Percentiles rank a stretch among this genome's conserved stretches.
phyloP scores from a whole-genome alignment of 495 filamentous ascomycete species.

The Talaromyces trachyspermus region DNA sequence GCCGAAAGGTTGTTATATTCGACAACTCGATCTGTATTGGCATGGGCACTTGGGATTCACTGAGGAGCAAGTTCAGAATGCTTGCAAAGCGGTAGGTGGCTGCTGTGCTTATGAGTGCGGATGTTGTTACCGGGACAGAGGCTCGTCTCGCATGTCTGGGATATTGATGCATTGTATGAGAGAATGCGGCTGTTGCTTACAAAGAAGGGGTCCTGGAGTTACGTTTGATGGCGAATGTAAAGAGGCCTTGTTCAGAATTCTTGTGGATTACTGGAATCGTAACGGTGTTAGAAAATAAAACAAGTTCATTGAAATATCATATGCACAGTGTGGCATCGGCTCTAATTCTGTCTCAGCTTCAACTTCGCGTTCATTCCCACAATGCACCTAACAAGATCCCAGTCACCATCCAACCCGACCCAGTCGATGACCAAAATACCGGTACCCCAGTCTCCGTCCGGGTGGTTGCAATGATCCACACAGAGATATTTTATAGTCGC shows the following conservation, averaged over 20 bases:
- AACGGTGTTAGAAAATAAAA: neutral
- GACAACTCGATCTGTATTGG: neutral
- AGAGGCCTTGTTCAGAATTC: neutral
- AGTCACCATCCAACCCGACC: slow-evolving; percentile 84
- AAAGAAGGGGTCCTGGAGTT: neutral
- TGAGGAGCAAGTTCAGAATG: neutral
- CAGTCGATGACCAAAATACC: slow-evolving; percentile 90
- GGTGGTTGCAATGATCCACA: slow-evolving; percentile 49
- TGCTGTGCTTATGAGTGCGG: slow-evolving; percentile 5
- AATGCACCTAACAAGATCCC: slow-evolving; percentile 85
- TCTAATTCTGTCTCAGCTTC: slow-evolving; percentile 36
- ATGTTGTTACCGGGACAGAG: slow-evolving; percentile 5
- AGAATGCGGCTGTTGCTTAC: neutral
- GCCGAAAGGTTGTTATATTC: slow-evolving; percentile 2
- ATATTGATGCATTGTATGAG: neutral
- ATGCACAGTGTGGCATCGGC: no score
- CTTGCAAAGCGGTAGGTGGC: slow-evolving; percentile 1
- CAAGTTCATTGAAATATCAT: no score
- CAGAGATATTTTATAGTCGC: slow-evolving; percentile 75
- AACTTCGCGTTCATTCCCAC: slow-evolving; percentile 85
- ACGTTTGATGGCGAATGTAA: neutral
- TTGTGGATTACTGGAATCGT: neutral
- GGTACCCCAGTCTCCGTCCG: slow-evolving; percentile 68
- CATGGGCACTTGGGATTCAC: neutral
- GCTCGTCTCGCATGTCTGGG: neutral